Base-by-base conservation (phyloP, 2,329 filamentous ascomycete species). In the Colletotrichum sidae region DNA sequence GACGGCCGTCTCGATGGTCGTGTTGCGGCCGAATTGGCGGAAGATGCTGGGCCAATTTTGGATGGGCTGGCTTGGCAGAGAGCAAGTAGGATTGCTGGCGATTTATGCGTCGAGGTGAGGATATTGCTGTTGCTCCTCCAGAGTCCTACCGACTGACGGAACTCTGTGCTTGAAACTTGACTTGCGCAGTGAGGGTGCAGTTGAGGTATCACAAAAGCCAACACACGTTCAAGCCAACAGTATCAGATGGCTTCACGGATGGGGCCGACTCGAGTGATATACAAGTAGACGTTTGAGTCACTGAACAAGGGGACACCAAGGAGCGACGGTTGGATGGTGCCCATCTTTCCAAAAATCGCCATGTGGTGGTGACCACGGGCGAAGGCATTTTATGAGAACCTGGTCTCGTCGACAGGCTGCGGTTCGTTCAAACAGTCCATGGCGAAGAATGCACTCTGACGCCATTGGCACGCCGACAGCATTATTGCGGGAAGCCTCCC, bases 301-400 rank as follows among this genome's bases (percentile, higher is more conserved):
- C 64, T 59, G 60, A 51, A 66, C 69, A 70, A 71, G 70, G 70
- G 69, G 68, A 71, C 70, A 71, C 70, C 69, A 68, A 67, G 67
- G 69, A 71, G 69, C 58, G 61, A 70, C 57, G 58, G 58, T 50
- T 65, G 56, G 42, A 71, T 71, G 70, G 70, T 71, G 70, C 68
- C 70, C 70, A 68, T 71, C 70, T 70, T 70, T 70, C 68, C 63
- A 67, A 61, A 70, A 67, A 17, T 37, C 60, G 65, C 67, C 63
- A 62, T 70, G 65, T 33, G 15, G 60, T 67, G 60, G 56, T 64
- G 63, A 50, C 57, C 47, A 55, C 61, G 57, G 55, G 12, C 33
- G 56, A 38, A 59, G 60, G 60, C 55, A 67, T 65, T 68, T 69
- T 66, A 68, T 57, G 42, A 46, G 17, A 65, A 62, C 52, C 65